phyloP scores from a whole-genome alignment of 805 yeast species.

The Candida parachauliodes region DNA sequence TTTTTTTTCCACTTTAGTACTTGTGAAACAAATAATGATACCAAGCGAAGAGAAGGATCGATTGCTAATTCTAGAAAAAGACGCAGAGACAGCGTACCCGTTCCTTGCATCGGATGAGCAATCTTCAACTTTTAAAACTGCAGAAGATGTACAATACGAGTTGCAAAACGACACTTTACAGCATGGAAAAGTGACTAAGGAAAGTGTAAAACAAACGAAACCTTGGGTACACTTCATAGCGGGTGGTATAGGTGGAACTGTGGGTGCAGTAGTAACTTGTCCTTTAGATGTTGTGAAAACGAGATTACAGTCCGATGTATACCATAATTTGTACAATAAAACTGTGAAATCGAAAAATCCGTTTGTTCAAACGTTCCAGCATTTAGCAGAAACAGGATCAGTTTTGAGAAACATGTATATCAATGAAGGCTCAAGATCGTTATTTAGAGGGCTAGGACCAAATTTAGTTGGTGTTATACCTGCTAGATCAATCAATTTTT shows the following conservation, averaged over 20 bases:
- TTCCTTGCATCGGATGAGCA: conserved; percentile 72
- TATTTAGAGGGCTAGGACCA: conserved; percentile 95
- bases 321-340: conserved; percentile 51
- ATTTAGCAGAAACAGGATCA: conserved; percentile 76
- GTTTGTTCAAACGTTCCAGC: conserved; percentile 52
- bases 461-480: conserved; percentile 97
- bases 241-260: conserved; percentile 95
- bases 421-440: conserved; percentile 78
- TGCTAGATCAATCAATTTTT: conserved; percentile 93
- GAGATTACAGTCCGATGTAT: conserved; percentile 86
- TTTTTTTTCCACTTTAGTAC: background rate
- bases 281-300: conserved; percentile 97
- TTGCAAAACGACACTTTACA: conserved; percentile 1
- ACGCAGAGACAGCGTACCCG: conserved; percentile 57
- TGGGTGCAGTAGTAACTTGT: conserved; percentile 90
- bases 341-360: conserved; percentile 39
- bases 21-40: background rate
- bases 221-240: conserved; percentile 81
- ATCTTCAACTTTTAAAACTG: conserved; percentile 48
- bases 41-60: conserved; percentile 12
- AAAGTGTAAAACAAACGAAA: conserved; percentile 15
- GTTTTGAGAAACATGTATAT: conserved; percentile 67
- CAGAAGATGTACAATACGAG: conserved; percentile 23
- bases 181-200: conserved; percentile 1
- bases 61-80: conserved; percentile 34